A percentile compares a stretch with the other conserved stretches of the same genome.
Evolutionary conservation across 2,329 filamentous ascomycete species (phyloP).

Genomic region (Diaporthe caulivora): DNA sequence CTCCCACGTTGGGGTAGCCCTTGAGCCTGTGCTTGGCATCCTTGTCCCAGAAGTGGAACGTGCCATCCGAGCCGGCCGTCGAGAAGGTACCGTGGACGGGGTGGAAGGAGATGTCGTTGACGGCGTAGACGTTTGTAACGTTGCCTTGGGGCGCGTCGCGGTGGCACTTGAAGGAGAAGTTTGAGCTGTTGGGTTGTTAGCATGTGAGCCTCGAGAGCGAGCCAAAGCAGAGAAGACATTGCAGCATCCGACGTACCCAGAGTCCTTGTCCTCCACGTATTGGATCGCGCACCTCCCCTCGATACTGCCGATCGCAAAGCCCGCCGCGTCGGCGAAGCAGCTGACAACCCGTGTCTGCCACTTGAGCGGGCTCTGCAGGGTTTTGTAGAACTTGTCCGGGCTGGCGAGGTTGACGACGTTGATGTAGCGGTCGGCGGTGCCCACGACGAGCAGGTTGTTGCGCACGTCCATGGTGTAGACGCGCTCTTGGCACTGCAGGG

Average conservation of each 20-base stretch:
- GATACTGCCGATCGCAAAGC: constrained; percentile 95
- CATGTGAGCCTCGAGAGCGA: neutral
- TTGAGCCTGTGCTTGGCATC: constrained; percentile 90
- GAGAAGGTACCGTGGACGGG: constrained; percentile 98
- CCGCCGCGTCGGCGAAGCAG: constrained; percentile 92
- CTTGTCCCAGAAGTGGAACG: constrained; percentile 97
- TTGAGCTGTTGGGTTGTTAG: constrained; percentile 67
- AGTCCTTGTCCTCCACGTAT: constrained; percentile 96
- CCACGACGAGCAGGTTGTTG: constrained; percentile 89
- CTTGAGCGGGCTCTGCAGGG: constrained; percentile 93
- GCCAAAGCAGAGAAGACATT: neutral
- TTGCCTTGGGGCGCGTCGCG: constrained; percentile 83
- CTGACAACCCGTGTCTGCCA: constrained; percentile 97
- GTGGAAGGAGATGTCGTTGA: constrained; percentile 98
- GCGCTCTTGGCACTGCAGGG: constrained; percentile 78
- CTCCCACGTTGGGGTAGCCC: constrained; percentile 87
- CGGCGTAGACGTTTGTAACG: constrained; percentile 89
- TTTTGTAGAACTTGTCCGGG: constrained; percentile 92
- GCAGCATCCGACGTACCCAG: constrained; percentile 62
- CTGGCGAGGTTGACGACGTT: constrained; percentile 93
- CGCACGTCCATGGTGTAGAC: constrained; percentile 94
- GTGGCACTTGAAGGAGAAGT: constrained; percentile 99
- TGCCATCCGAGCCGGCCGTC: constrained; percentile 94
- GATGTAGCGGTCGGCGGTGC: constrained; percentile 95
- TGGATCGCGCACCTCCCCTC: constrained; percentile 98